Evolutionary conservation across 805 yeast species (phyloP), one percentile per base, ranked within the genome.

Genomic region (Cyberlindnera veronae): DNA sequence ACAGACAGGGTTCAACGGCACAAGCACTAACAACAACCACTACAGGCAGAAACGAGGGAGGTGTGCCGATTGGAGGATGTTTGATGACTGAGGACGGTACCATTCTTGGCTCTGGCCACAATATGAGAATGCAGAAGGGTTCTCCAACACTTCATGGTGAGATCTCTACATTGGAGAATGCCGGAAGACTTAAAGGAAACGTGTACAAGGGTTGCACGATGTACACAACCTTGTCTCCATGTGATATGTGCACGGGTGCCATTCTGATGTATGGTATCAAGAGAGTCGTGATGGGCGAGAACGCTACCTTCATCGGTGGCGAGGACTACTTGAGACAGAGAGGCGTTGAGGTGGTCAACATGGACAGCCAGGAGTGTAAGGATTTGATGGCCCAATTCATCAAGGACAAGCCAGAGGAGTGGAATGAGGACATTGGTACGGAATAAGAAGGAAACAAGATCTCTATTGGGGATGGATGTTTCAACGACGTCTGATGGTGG

Each of bases 191-290:
- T 42, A 80, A 81, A 17, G 97, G 90, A 5, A 70, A 72, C 17
- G 77, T 75, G 14, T 91, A 91, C 68, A 84, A 83, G 55, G 74
- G 81, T 47, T 84, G 96, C 52, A 93, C 98, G n/a, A 53, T 54
- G 56, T 91, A 89, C 66, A 89, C 97, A 22, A 85, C 96, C 0
- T 68, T 91, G 50, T 85, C 95, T 7, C 97, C 98, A 3, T 91
- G 98, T 61, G 74, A 81, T 51, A 91, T 91, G 97, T 91, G 98
- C 61, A 77, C 93, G 5, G 98, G 98, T 16, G 95, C 97, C 6
- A 84, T 91, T 48, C 56, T 91, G 38, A 69, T 91, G 72, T 91
- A 89, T 65, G 96, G 95, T 29, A 74, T 91, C 51, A 81, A 82
- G 54, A 73, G 97, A 48, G 83, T 87, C 30, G 97, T 91, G 0